Percentiles rank a stretch among this genome's conserved stretches.
phyloP scores from a whole-genome alignment of 257 asterid genomes.

The Ligustrum vulgare region DNA sequence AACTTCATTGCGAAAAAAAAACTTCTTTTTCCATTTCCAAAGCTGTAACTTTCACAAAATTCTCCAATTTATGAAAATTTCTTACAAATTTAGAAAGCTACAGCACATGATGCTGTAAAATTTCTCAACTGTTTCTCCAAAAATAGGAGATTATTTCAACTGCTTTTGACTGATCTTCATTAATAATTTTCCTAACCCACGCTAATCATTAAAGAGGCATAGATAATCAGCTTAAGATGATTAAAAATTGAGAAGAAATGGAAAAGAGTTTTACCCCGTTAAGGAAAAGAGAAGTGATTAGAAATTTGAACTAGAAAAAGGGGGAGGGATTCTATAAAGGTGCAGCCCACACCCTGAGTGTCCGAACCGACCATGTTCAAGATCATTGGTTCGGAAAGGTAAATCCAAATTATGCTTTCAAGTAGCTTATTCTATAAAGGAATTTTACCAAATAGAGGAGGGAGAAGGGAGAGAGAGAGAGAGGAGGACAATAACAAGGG shows the following conservation, averaged over 20 bases:
- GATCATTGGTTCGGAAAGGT: too few relatives aligned
- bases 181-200: not conserved
- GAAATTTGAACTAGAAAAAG: not conserved
- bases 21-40: conserved; percentile 28
- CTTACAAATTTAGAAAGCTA: conserved; percentile 17
- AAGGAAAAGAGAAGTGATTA: not conserved
- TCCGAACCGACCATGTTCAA: too few relatives aligned
- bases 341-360: too few relatives aligned
- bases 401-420: too few relatives aligned
- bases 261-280: not conserved
- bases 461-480: not conserved
- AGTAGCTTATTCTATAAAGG: too few relatives aligned
- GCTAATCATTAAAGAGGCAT: not conserved
- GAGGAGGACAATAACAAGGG: not conserved
- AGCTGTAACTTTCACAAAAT: conserved; percentile 13
- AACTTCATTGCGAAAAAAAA: conserved; percentile 17
- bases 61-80: not conserved
- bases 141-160: conserved; percentile 16
- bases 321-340: too few relatives aligned
- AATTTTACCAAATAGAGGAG: conserved; percentile 49
- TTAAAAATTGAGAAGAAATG: not conserved
- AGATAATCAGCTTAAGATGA: not conserved
- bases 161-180: not conserved
- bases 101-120: conserved; percentile 21
- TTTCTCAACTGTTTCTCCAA: conserved; percentile 21